Evolutionary conservation across 148 eudicot species (phyloP).

Genomic region (Chenopodium formosanum): DNA sequence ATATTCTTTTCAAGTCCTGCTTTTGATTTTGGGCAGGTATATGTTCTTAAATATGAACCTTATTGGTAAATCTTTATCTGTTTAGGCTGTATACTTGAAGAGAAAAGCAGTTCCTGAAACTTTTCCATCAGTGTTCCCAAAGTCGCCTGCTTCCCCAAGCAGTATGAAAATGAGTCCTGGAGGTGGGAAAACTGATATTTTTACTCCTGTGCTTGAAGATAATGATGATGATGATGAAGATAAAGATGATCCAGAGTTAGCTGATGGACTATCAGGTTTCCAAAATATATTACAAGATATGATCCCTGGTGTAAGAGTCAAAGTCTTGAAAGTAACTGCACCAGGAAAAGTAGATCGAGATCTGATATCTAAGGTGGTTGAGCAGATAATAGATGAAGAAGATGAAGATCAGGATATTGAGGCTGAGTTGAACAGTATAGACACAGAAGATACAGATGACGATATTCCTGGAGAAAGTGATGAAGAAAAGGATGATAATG

Average conservation of each 20-base stretch:
- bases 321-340: conserved; percentile 74
- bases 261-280: conserved; percentile 56
- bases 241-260: conserved; percentile 56
- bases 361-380: conserved; percentile 71
- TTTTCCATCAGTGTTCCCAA: conserved; percentile 46
- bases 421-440: conserved; percentile 51
- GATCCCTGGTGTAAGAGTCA: conserved; percentile 84
- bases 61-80: conserved; percentile 11
- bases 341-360: conserved; percentile 70
- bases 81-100: conserved; percentile 91
- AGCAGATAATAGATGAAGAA: conserved; percentile 75
- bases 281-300: conserved; percentile 68
- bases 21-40: not conserved
- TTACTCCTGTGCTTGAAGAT: conserved; percentile 51
- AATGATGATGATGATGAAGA: conserved; percentile 61
- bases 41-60: not conserved
- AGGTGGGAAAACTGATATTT: conserved; percentile 52
- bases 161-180: conserved; percentile 48
- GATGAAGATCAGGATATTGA: conserved; percentile 70
- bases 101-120: conserved; percentile 45
- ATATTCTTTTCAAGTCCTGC: not conserved
- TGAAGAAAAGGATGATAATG: conserved; percentile 56
- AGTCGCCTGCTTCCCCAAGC: conserved; percentile 42
- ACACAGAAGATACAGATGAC: conserved; percentile 53
- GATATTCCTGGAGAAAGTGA: conserved; percentile 55